Evolutionary conservation across 1,284 basidiomycete genomes (phyloP).

Genomic region (Malassezia obtusa): DNA sequence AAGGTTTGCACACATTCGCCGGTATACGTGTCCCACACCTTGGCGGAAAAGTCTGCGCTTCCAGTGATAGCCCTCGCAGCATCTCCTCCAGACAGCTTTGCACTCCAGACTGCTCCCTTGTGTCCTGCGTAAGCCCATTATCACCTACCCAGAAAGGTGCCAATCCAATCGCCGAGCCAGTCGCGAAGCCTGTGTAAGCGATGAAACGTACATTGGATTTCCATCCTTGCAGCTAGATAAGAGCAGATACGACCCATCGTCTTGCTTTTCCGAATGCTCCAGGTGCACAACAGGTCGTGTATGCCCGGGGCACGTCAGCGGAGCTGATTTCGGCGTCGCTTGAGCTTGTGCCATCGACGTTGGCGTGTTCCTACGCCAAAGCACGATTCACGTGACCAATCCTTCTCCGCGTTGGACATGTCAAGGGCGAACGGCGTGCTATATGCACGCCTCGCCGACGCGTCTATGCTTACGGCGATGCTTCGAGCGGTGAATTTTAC

Average conservation of each 20-base stretch:
- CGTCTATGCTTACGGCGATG: not conserved
- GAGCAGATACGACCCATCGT: constrained; percentile 52
- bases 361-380: not conserved
- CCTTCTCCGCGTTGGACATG: not conserved
- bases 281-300: constrained; percentile 80
- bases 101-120: constrained; percentile 97
- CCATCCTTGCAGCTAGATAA: constrained; percentile 47
- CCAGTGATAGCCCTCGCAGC: constrained; percentile 72
- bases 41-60: constrained; percentile 97
- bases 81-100: constrained; percentile 68
- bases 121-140: constrained; percentile 54
- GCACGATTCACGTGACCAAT: not conserved
- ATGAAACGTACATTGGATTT: constrained; percentile 34
- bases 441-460: constrained; percentile 4
- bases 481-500: constrained; percentile 7
- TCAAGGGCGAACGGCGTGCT: not conserved
- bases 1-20: constrained; percentile 81
- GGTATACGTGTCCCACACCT: constrained; percentile 93
- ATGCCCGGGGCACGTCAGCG: constrained; percentile 54
- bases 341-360: not conserved
- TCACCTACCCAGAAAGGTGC: constrained; percentile 74
- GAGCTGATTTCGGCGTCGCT: constrained; percentile 31
- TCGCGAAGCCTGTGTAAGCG: constrained; percentile 20
- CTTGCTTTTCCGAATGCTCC: constrained; percentile 68
- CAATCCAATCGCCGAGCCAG: constrained; percentile 85